phyloP scores from a whole-genome alignment of 768 basidiomycete species.

The Pleurotus citrinopileatus region DNA sequence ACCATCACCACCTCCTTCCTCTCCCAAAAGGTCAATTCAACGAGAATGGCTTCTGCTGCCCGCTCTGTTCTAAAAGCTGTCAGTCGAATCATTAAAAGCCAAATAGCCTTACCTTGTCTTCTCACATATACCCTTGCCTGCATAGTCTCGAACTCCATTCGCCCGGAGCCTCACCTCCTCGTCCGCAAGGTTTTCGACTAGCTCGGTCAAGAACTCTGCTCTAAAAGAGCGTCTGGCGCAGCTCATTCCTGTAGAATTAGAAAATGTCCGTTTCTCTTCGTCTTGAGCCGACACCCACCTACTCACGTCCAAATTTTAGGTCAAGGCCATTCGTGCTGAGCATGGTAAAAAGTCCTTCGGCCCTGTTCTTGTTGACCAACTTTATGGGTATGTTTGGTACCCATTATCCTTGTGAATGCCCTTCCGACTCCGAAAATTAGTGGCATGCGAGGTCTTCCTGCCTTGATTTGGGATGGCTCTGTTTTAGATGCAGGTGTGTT shows the following conservation, averaged over 20 bases:
- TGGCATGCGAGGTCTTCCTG: slow-evolving; percentile 87
- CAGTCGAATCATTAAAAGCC: too few species aligned
- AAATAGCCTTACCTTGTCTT: slow-evolving; percentile 1
- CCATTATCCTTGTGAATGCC: slow-evolving; percentile 1
- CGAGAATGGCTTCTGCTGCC: slow-evolving; percentile 44
- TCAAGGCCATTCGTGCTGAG: slow-evolving; percentile 77
- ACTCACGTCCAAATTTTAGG: slow-evolving; percentile 37
- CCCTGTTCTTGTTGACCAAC: slow-evolving; percentile 85
- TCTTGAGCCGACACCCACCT: neutral
- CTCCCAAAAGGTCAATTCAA: slow-evolving; percentile 16
- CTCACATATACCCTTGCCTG: slow-evolving; percentile 12
- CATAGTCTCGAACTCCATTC: slow-evolving; percentile 50
- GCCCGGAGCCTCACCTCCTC: slow-evolving; percentile 41
- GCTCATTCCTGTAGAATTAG: slow-evolving; percentile 86
- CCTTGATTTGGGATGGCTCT: slow-evolving; percentile 97
- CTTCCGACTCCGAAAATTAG: slow-evolving; percentile 31
- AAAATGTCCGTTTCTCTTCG: slow-evolving; percentile 46
- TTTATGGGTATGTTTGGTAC: slow-evolving; percentile 67
- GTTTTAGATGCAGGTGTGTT: slow-evolving; percentile 86
- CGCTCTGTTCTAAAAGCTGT: slow-evolving; percentile 36
- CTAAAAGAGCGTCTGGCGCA: slow-evolving; percentile 93
- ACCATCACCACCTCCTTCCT: slow-evolving; percentile 15
- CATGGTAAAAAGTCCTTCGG: slow-evolving; percentile 95
- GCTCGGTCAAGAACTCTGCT: slow-evolving; percentile 62
- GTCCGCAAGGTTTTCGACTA: slow-evolving; percentile 51